phyloP scores from a whole-genome alignment of 352 stramenopile genomes.

The Phytophthora multivora region DNA sequence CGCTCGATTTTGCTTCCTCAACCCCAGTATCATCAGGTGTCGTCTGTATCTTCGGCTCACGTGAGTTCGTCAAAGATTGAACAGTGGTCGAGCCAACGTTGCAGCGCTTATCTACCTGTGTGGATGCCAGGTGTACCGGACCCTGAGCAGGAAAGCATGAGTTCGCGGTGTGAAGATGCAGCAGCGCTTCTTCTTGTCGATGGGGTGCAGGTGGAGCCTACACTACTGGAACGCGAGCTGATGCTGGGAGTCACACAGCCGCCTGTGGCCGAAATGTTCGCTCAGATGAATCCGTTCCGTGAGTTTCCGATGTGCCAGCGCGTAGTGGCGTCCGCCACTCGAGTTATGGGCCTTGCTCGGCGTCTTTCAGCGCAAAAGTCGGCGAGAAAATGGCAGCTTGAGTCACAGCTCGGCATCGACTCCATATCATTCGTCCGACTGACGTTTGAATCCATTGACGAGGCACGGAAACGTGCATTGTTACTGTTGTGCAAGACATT shows the following conservation, averaged over 20 bases:
- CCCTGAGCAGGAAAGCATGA: conserved; percentile 68
- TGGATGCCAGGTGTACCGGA: conserved; percentile 65
- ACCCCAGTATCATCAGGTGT: conserved; percentile 25
- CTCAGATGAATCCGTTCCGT: conserved; percentile 44
- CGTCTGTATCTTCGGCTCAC: conserved; percentile 14
- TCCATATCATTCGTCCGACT: conserved; percentile 66
- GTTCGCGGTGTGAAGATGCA: conserved; percentile 53
- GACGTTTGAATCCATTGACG: conserved; percentile 72
- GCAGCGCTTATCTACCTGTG: conserved; percentile 54
- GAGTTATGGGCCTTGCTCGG: conserved; percentile 51
- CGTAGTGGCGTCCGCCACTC: conserved; percentile 41
- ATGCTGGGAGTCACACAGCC: conserved; percentile 39
- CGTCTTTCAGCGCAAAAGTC: conserved; percentile 39
- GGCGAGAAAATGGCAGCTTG: conserved; percentile 31
- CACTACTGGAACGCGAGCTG: conserved; percentile 65
- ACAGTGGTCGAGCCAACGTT: conserved; percentile 53
- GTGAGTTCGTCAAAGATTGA: conserved; percentile 35
- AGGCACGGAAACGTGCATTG: conserved; percentile 68
- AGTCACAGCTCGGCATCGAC: conserved; percentile 32
- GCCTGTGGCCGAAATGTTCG: conserved; percentile 26
- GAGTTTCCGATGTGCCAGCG: conserved; percentile 42
- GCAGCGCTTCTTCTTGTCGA: conserved; percentile 58
- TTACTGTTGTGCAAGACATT: conserved; percentile 81
- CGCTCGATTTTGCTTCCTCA: conserved; percentile 34
- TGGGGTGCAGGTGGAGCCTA: conserved; percentile 57